phyloP scores from a whole-genome alignment of 495 filamentous ascomycete genomes.

The Haplographium delicatum region DNA sequence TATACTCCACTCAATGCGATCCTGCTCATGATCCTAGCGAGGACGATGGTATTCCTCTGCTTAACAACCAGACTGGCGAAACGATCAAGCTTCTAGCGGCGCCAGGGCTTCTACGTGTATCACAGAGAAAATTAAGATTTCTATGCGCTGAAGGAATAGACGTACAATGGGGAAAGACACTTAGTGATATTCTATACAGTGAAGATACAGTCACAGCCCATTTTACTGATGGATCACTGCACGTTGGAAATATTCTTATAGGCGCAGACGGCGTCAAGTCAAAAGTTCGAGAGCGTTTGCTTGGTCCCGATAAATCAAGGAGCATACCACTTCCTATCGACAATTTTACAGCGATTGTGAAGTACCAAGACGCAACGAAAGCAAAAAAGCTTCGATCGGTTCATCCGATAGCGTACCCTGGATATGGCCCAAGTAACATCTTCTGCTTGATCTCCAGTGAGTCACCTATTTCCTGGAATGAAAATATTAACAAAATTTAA shows the following conservation, averaged over 20 bases:
- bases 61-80: conserved; percentile 8
- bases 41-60: not conserved
- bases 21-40: not conserved
- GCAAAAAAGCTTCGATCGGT: not conserved
- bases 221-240: conserved; percentile 8
- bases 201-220: not conserved
- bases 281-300: not conserved
- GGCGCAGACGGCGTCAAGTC: conserved; percentile 12
- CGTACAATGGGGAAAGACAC: not conserved
- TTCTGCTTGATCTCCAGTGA: not conserved
- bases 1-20: not conserved
- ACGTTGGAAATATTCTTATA: conserved; percentile 3
- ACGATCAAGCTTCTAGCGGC: not conserved
- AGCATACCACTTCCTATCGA: conserved; percentile 5
- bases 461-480: too few relatives aligned
- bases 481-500: too few relatives aligned
- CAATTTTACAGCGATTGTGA: conserved; percentile 5
- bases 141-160: conserved; percentile 5
- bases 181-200: not conserved
- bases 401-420: not conserved
- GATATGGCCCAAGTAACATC: not conserved
- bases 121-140: not conserved
- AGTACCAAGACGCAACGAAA: conserved; percentile 2
- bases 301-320: conserved; percentile 2
- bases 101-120: not conserved